These are phyloP conservation scores for Helicostylum pulchrum DNA, from an alignment of 192 early-diverging fungal species.

Conservation along the genomic window DNA sequence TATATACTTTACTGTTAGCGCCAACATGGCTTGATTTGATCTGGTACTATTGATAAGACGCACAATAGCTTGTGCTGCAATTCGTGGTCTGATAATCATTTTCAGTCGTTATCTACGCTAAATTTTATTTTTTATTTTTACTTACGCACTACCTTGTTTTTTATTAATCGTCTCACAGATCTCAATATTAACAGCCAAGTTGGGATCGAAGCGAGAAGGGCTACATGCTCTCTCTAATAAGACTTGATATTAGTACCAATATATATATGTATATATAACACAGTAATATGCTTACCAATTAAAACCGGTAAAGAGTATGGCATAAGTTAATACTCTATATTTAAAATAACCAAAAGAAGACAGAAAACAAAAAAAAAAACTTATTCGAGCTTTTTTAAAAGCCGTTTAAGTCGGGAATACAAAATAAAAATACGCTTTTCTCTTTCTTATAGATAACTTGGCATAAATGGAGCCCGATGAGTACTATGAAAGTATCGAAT, in stretches of 20 bases:
- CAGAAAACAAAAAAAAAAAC: no score
- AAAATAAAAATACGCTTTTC: no score
- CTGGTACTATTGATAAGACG: slow-evolving; percentile 58
- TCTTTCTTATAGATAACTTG: no score
- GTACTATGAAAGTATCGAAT: slow-evolving; percentile 27
- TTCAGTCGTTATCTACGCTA: not conserved
- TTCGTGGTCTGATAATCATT: slow-evolving; percentile 54
- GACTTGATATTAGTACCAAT: not conserved
- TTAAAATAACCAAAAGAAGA: no score
- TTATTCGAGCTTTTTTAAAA: no score
- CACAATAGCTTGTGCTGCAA: slow-evolving; percentile 69
- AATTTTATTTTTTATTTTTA: slow-evolving; percentile 9
- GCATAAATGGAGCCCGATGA: not conserved
- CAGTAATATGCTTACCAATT: slow-evolving; percentile 1
- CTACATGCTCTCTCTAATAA: slow-evolving; percentile 76
- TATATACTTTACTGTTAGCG: slow-evolving; percentile 50
- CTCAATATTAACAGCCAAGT: slow-evolving; percentile 88
- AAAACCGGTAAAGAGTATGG: not conserved
- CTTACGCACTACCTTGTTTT: slow-evolving; percentile 80
- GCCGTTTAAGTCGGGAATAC: no score
- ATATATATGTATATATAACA: not conserved
- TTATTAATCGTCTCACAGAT: slow-evolving; percentile 93
- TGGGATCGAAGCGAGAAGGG: slow-evolving; percentile 67
- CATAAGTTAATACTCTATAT: not conserved
- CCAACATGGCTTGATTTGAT: slow-evolving; percentile 55